Conservation (phyloP, 2,329 filamentous ascomycete genomes). For the Colletotrichum trifolii region DNA sequence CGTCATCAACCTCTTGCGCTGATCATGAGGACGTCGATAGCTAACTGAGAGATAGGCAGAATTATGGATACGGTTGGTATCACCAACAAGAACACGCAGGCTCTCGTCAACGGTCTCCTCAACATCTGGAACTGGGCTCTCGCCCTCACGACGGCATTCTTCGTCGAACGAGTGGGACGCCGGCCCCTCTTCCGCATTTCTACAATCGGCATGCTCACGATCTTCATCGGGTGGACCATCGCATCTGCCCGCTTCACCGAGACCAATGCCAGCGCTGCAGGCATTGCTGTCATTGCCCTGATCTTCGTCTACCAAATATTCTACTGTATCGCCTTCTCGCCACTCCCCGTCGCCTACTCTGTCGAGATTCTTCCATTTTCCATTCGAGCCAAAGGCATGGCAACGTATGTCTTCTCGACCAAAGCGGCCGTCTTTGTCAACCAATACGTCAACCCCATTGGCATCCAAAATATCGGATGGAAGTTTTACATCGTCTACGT, state of each 20-base stretch:
- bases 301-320: constrained; percentile 54
- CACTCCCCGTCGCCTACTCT: constrained; percentile 61
- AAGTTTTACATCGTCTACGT: constrained; percentile 70
- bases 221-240: constrained; percentile 50
- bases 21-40: no score
- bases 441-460: constrained; percentile 62
- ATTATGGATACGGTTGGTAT: constrained; percentile 40
- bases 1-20: no score
- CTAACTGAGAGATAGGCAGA: neutral
- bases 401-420: constrained; percentile 42
- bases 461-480: constrained; percentile 60
- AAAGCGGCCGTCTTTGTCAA: constrained; percentile 46
- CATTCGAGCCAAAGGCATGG: constrained; percentile 62
- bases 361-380: constrained; percentile 65
- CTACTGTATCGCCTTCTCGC: constrained; percentile 67
- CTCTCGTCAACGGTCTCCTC: constrained; percentile 43
- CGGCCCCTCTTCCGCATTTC: constrained; percentile 42
- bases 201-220: constrained; percentile 42
- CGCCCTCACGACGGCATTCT: constrained; percentile 42
- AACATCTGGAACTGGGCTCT: constrained; percentile 45
- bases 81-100: constrained; percentile 41
- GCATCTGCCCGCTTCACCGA: constrained; percentile 47
- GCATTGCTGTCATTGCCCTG: constrained; percentile 47
- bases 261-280: constrained; percentile 43
- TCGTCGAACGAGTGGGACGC: constrained; percentile 44